A percentile compares a stretch with the other conserved stretches of the same genome.
These are phyloP conservation scores for Rheum nobile DNA, from an alignment of 148 eudicot genomes.

Conservation along the genomic window DNA sequence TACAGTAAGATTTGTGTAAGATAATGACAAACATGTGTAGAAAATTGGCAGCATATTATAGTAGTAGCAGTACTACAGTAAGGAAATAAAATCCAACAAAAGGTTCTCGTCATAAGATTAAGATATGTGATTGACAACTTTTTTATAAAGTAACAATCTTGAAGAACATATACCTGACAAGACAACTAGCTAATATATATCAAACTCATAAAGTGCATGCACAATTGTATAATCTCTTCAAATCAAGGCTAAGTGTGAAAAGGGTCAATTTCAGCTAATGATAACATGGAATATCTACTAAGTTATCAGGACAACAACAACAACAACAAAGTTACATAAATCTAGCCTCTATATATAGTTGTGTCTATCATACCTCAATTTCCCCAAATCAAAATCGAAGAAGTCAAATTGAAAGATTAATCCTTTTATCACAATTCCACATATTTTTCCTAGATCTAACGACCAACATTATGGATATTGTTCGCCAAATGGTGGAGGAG, in stretches of 20 bases:
- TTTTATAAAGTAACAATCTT: too few relatives aligned
- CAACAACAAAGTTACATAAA: background rate
- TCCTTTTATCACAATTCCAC: background rate
- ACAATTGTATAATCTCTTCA: too few relatives aligned
- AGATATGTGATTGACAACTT: too few relatives aligned
- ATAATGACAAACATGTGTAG: background rate
- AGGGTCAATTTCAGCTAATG: background rate
- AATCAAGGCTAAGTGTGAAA: too few relatives aligned
- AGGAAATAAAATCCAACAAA: background rate
- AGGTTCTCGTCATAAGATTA: background rate
- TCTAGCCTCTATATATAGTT: background rate
- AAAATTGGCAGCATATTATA: background rate
- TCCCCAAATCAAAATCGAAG: background rate
- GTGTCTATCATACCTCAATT: background rate
- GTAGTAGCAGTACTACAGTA: background rate
- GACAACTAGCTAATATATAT: too few relatives aligned
- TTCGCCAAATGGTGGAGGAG: conserved; percentile 21
- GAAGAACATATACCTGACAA: too few relatives aligned
- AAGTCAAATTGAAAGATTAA: background rate
- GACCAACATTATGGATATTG: conserved; percentile 13
- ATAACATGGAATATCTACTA: background rate
- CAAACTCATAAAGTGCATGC: too few relatives aligned
- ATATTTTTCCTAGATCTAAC: too few relatives aligned
- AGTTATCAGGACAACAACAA: background rate
- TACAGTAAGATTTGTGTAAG: background rate